phyloP scores from a whole-genome alignment of 1,284 basidiomycete species.

The Apiotrichum laibachii region DNA sequence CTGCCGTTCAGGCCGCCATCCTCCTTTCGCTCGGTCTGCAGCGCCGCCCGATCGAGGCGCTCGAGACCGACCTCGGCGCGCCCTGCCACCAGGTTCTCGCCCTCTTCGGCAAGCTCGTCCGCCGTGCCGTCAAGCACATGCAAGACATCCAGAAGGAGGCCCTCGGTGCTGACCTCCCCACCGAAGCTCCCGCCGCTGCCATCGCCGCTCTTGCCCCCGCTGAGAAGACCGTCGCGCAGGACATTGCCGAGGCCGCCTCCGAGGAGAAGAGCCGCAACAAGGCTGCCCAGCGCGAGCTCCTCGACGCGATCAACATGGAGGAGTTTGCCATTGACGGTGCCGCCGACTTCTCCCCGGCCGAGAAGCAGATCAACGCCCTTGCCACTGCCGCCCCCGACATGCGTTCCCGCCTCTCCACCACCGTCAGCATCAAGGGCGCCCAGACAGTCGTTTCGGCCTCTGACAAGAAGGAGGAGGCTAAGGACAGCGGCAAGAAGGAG shows the following conservation, averaged over 20 bases:
- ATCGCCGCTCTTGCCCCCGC: conserved; percentile 5
- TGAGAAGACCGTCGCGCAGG: conserved; percentile 54
- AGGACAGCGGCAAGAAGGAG: conserved; percentile 58
- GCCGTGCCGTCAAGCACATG: conserved; percentile 76
- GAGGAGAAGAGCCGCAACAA: conserved; percentile 49
- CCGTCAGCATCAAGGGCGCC: conserved; percentile 71
- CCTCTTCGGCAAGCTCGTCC: conserved; percentile 84
- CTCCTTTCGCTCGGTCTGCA: conserved; percentile 87
- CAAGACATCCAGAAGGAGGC: conserved; percentile 77
- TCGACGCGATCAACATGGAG: conserved; percentile 76
- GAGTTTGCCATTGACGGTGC: conserved; percentile 77
- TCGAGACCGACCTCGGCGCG: conserved; percentile 82
- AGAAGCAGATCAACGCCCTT: conserved; percentile 64
- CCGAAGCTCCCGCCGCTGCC: background rate
- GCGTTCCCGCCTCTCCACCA: conserved; percentile 59
- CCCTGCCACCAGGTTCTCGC: conserved; percentile 71
- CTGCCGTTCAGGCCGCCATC: conserved; percentile 83
- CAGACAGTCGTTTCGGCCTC: conserved; percentile 51
- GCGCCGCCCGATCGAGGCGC: conserved; percentile 83
- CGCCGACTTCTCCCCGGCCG: conserved; percentile 70
- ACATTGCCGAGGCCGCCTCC: conserved; percentile 58
- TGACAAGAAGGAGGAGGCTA: conserved; percentile 55
- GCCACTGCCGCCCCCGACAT: conserved; percentile 47
- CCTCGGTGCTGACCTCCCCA: conserved; percentile 61
- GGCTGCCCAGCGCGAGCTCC: conserved; percentile 69